Evolutionary conservation across 768 basidiomycete genomes (phyloP).

Genomic region (Lactarius quietus): DNA sequence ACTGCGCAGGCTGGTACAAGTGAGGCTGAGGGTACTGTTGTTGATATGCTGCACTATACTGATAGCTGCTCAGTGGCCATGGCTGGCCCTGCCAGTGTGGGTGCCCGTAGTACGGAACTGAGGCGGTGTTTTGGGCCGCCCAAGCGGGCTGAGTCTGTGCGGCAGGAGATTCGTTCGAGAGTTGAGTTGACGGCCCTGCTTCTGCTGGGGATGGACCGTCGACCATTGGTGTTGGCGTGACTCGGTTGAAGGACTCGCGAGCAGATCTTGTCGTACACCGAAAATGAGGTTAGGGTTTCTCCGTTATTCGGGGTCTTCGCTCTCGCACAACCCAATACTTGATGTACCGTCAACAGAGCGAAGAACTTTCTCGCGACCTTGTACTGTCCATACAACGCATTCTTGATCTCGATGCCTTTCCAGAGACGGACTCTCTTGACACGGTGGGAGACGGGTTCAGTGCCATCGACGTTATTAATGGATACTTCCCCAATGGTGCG

Average conservation of each 20-base stretch:
- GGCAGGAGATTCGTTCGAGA: conserved; percentile 4
- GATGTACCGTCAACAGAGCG: conserved; percentile 30
- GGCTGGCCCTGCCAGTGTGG: conserved; percentile 28
- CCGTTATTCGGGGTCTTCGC: background rate
- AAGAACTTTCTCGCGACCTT: conserved; percentile 63
- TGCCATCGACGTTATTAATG: conserved; percentile 53
- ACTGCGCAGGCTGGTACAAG: conserved; percentile 15
- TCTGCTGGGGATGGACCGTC: conserved; percentile 22
- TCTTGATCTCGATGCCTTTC: conserved; percentile 48
- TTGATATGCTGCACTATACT: conserved; percentile 23
- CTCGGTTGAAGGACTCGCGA: background rate
- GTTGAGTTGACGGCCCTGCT: conserved; percentile 17
- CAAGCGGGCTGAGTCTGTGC: conserved; percentile 12
- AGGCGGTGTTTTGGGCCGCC: conserved; percentile 8
- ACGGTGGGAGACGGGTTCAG: conserved; percentile 55
- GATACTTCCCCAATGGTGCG: conserved; percentile 77
- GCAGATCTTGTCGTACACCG: background rate
- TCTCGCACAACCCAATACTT: background rate
- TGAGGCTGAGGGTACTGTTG: conserved; percentile 18
- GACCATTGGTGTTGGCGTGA: conserved; percentile 18
- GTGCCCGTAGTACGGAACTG: conserved; percentile 29
- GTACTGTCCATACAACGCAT: conserved; percentile 68
- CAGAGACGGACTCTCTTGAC: conserved; percentile 53
- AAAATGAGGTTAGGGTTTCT: conserved; percentile 14
- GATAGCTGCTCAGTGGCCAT: conserved; percentile 24